Evolutionary conservation across 495 filamentous ascomycete species (phyloP).

Genomic region (Aspergillus sparsus): DNA sequence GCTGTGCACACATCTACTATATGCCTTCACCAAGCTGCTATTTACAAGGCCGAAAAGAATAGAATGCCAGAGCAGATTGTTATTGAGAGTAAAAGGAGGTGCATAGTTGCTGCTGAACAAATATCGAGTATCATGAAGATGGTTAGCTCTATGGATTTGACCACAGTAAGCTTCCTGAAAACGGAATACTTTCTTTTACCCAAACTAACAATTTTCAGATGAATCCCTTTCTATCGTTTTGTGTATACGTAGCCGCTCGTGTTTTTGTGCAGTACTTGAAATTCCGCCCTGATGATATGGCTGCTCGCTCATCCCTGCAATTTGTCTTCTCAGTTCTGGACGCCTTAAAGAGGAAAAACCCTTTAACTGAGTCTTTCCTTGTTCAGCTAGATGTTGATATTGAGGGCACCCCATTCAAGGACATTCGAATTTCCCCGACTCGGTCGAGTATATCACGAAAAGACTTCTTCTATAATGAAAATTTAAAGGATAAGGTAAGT

Average conservation of each 20-base stretch:
- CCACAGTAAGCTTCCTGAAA: conserved; percentile 61
- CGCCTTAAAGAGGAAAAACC: conserved; percentile 82
- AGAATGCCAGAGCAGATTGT: conserved; percentile 73
- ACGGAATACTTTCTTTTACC: neutral
- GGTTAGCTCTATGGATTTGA: conserved; percentile 86
- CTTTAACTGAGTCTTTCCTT: conserved; percentile 91
- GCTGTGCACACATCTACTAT: conserved; percentile 95
- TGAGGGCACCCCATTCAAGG: conserved; percentile 56
- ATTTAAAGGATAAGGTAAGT: conserved; percentile 3
- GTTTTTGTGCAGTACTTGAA: conserved; percentile 97
- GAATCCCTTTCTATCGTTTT: conserved; percentile 96
- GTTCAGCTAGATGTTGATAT: conserved; percentile 93
- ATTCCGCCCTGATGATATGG: conserved; percentile 78
- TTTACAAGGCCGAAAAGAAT: conserved; percentile 95
- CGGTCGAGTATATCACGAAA: neutral
- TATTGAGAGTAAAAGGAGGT: conserved; percentile 87
- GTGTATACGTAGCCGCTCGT: conserved; percentile 88
- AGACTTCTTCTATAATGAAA: neutral
- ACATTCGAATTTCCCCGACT: conserved; percentile 13
- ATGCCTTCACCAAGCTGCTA: conserved; percentile 95
- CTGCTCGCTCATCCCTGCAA: conserved; percentile 78
- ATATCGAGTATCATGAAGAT: conserved; percentile 97
- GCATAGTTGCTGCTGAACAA: conserved; percentile 89
- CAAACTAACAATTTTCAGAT: conserved; percentile 59
- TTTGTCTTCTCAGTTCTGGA: conserved; percentile 90